Evolutionary conservation across 352 stramenopile genomes (phyloP).

Genomic region (Phytophthora uliginosa): DNA sequence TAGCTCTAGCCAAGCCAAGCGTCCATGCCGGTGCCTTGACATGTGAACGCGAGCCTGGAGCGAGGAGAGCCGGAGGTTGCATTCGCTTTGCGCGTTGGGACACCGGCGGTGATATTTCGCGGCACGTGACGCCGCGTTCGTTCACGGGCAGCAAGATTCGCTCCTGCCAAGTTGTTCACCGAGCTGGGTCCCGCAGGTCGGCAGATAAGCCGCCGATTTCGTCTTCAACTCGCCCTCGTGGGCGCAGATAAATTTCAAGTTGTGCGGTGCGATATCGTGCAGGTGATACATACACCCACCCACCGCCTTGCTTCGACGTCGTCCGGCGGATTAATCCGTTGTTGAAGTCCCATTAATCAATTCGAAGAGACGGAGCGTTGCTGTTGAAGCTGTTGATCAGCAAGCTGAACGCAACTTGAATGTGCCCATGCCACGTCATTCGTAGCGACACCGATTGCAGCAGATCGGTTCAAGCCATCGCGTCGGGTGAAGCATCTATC

Average conservation of each 20-base stretch:
- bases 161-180: background rate
- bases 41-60: constrained; percentile 3
- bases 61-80: constrained; percentile 24
- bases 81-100: constrained; percentile 16
- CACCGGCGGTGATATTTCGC: constrained; percentile 15
- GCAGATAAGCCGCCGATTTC: background rate
- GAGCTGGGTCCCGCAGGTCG: background rate
- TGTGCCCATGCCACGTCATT: constrained; percentile 8
- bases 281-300: background rate
- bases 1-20: background rate
- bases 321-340: constrained; percentile 14
- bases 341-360: constrained; percentile 35
- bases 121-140: constrained; percentile 4
- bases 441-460: constrained; percentile 4
- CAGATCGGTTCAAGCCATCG: constrained; percentile 18
- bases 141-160: constrained; percentile 4
- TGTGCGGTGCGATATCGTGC: background rate
- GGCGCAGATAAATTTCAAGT: background rate
- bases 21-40: background rate
- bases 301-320: background rate
- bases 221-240: background rate
- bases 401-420: constrained; percentile 30
- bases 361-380: constrained; percentile 27
- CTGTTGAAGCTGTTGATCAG: constrained; percentile 34
- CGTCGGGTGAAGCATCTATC: background rate